A percentile compares a stretch with the other conserved stretches of the same genome.
Conservation (phyloP, 177 flowering plant genomes). For the Vitis hybrid region DNA sequence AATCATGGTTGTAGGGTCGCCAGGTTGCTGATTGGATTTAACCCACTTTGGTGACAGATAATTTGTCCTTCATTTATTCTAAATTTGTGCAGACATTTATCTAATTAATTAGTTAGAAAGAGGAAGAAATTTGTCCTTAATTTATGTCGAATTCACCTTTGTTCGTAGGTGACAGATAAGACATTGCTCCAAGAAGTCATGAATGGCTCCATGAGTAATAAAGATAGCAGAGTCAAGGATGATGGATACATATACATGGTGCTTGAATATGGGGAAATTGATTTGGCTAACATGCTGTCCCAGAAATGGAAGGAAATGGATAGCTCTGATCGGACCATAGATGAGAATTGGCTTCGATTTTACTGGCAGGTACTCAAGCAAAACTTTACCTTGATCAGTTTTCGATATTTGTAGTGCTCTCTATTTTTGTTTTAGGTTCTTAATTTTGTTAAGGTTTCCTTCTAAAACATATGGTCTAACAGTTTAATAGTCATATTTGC, state of each 20-base stretch:
- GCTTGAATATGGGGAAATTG: conserved; percentile 98
- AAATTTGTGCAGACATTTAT: too few species aligned
- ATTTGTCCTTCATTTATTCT: too few species aligned
- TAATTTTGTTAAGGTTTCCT: neutral
- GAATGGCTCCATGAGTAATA: conserved; percentile 62
- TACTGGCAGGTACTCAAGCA: conserved; percentile 84
- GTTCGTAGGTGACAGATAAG: conserved; percentile 87
- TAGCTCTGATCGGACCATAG: conserved; percentile 52
- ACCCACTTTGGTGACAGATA: too few species aligned
- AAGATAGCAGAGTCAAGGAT: conserved; percentile 81
- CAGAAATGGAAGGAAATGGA: conserved; percentile 94
- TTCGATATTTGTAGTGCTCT: too few species aligned
- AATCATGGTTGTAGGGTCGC: neutral
- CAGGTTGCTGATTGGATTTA: neutral
- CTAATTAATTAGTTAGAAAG: too few species aligned
- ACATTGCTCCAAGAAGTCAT: conserved; percentile 73
- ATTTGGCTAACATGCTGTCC: conserved; percentile 96
- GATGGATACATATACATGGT: conserved; percentile 96
- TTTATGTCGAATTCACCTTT: neutral
- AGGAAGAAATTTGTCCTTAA: too few species aligned
- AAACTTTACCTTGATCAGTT: neutral
- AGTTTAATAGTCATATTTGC: neutral
- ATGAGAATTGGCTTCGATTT: conserved; percentile 98
- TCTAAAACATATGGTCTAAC: neutral
- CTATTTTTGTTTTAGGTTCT: too few species aligned